phyloP scores from a whole-genome alignment of 495 filamentous ascomycete species.

The Pyrenopolyporus hunteri region DNA sequence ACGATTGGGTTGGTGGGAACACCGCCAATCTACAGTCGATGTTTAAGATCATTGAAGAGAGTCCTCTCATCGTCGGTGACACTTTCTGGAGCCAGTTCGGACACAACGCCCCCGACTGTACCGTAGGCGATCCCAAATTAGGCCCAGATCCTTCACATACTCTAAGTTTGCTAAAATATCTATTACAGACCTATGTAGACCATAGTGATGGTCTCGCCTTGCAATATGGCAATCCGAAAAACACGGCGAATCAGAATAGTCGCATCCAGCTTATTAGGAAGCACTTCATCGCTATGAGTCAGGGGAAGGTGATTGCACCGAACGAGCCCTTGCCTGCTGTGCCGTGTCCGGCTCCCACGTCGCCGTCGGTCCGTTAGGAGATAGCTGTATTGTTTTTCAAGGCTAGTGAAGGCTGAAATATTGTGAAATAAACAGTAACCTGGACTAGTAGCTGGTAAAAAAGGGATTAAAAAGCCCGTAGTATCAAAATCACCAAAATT shows the following conservation, averaged over 20 bases:
- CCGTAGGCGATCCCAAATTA: constrained; percentile 37
- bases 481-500: too few species aligned
- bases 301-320: constrained; percentile 29
- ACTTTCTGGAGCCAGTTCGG: constrained; percentile 60
- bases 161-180: not conserved
- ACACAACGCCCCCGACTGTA: constrained; percentile 58
- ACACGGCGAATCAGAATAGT: constrained; percentile 47
- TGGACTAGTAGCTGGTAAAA: too few species aligned
- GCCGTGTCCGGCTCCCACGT: constrained; percentile 39
- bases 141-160: too few species aligned
- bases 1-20: constrained; percentile 54
- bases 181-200: constrained; percentile 45
- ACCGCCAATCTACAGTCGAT: constrained; percentile 50
- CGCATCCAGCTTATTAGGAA: constrained; percentile 52
- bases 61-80: constrained; percentile 51
- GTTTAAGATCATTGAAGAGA: constrained; percentile 52
- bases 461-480: too few species aligned
- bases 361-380: constrained; percentile 46
- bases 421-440: too few species aligned
- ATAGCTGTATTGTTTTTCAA: not conserved
- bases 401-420: too few species aligned
- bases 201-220: constrained; percentile 54
- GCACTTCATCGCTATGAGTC: constrained; percentile 54
- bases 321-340: constrained; percentile 40
- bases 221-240: constrained; percentile 57